Base-by-base conservation (phyloP, 2,329 filamentous ascomycete genomes). In the Fusarium sp. region DNA sequence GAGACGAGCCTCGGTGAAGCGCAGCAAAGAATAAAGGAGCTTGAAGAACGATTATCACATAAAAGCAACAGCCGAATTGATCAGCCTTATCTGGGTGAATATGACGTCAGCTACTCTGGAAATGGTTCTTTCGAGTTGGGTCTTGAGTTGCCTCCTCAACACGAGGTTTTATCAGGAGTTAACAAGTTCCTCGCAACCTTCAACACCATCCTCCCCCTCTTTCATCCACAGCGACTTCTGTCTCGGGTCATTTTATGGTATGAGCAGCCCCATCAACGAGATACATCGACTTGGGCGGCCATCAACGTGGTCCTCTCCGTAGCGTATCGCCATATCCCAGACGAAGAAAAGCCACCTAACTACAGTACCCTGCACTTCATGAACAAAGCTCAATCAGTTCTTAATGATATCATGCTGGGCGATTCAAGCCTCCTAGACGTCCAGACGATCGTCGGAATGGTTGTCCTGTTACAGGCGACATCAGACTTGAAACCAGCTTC, bases 231-330 rank as follows among this genome's bases (percentile, higher is more conserved):
- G 4, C n/a, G 10, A 1, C 20, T 74, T 4, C 11, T 61, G 10
- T 39, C n/a, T n/a, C 15, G 33, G 1, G 24, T 5, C 6, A 38
- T 0, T 12, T 8, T 1, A 42, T 74, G 68, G 68, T 75, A 70
- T 8, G 9, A 36, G 30, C 33, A 5, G 2, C 30, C 47, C 5
- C n/a, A n/a, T 5, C n/a, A 24, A 3, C n/a, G 48, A 18, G 42
- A 62, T 2, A 33, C 18, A 1, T 39, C 57, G 5, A 38, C 62
- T 3, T 75, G 72, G 72, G 72, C 65, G 8, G 50, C 57, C 2
- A 63, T 74, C n/a, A 74, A 74, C 10, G 61, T 68, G 0, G 47
- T 55, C 13, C 60, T 75, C 7, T 63, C 72, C 3, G 54, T 75
- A 1, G 71, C 61, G 4, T 58, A 74, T 30, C 48, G 58, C 15